phyloP scores from a whole-genome alignment of 352 stramenopile species.

The Phytophthora chlamydospora region DNA sequence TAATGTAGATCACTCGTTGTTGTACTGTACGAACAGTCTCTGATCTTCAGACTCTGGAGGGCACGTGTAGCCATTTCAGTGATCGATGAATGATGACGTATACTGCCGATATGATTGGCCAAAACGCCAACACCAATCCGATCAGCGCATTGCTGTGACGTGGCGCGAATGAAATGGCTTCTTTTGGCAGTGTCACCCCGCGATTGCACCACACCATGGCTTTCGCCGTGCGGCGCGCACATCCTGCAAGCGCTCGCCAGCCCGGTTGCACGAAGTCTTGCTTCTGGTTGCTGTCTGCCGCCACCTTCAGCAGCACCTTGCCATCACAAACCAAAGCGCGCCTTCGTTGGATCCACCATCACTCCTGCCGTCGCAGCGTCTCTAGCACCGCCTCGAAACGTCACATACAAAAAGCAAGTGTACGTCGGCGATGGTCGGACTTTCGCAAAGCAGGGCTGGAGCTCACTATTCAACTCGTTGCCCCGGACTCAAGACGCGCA shows the following conservation, averaged over 20 bases:
- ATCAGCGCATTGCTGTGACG: not conserved
- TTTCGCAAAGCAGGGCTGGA: not conserved
- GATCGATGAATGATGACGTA: too few species aligned
- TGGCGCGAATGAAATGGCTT: constrained; percentile 32
- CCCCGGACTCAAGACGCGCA: not conserved
- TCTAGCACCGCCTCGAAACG: constrained; percentile 10
- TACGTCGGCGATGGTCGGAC: constrained; percentile 20
- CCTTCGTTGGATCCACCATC: not conserved
- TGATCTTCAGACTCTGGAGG: too few species aligned
- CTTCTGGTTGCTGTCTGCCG: not conserved
- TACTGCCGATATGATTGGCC: not conserved
- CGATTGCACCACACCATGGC: constrained; percentile 2
- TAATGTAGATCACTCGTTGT: too few species aligned
- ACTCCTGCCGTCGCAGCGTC: constrained; percentile 2
- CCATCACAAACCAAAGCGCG: not conserved
- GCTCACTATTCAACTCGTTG: constrained; percentile 28
- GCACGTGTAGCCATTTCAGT: too few species aligned
- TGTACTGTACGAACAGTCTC: too few species aligned
- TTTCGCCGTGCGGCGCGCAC: not conserved
- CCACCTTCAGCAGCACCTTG: constrained; percentile 1
- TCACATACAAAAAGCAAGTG: constrained; percentile 25
- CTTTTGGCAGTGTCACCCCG: constrained; percentile 9
- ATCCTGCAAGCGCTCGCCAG: not conserved
- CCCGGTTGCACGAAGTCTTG: too few species aligned
- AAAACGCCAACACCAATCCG: not conserved